These are phyloP conservation scores for Leucaena leucocephala DNA, from an alignment of 306 rosid species.

Conservation along the genomic window DNA sequence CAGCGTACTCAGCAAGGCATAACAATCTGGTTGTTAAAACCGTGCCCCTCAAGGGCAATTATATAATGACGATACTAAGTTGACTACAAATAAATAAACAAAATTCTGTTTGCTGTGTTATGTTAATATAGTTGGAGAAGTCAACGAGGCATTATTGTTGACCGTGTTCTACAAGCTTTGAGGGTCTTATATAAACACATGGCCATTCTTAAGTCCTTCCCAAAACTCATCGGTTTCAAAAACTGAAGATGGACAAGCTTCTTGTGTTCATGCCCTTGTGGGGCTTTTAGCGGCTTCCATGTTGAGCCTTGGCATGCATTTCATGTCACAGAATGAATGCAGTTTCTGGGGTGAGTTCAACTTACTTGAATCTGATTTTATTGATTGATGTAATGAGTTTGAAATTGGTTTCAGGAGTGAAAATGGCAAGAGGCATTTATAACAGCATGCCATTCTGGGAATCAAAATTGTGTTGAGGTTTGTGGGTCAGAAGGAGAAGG, in stretches of 20 bases:
- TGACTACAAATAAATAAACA: not conserved
- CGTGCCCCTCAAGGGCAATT: constrained; percentile 26
- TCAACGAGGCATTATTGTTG: constrained; percentile 15
- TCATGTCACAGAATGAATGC: constrained; percentile 12
- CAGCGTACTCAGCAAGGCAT: not conserved
- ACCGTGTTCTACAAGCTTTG: constrained; percentile 25
- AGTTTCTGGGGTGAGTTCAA: constrained; percentile 31
- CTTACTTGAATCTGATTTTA: too few relatives aligned
- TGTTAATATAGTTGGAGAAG: not conserved
- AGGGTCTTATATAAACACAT: constrained; percentile 12
- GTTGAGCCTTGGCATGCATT: constrained; percentile 34
- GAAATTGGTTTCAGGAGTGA: constrained; percentile 12
- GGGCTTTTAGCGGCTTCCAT: constrained; percentile 34
- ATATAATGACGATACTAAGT: not conserved
- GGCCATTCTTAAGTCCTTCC: not conserved
- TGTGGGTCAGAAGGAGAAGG: constrained; percentile 15
- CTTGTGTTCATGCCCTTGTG: constrained; percentile 31
- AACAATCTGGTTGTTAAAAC: not conserved
- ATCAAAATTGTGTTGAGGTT: constrained; percentile 25
- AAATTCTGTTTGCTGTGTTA: not conserved
- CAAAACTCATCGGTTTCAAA: not conserved
- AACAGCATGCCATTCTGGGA: constrained; percentile 26
- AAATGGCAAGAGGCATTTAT: constrained; percentile 9
- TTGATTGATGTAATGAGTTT: not conserved
- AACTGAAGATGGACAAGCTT: constrained; percentile 18